Evolutionary conservation across 2,329 filamentous ascomycete genomes (phyloP).

Genomic region (Clonostachys rosea): DNA sequence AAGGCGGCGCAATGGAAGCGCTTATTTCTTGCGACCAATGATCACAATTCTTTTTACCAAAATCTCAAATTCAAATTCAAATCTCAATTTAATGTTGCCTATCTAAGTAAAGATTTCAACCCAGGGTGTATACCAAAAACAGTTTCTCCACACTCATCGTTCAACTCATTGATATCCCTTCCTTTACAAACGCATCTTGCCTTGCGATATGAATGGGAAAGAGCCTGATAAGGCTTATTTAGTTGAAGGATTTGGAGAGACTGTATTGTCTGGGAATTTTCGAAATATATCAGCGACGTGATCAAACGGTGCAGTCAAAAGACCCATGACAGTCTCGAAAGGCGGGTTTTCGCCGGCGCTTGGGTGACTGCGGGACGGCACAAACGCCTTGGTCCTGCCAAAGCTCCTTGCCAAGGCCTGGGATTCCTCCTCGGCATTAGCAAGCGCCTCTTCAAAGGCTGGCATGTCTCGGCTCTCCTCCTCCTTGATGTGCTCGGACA

Average conservation of each 20-base stretch:
- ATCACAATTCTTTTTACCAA: no score
- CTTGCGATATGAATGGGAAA: no score
- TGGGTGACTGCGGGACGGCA: constrained; percentile 46
- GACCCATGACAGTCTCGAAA: constrained; percentile 48
- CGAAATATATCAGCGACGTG: constrained; percentile 48
- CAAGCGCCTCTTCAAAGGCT: constrained; percentile 36
- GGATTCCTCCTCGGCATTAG: constrained; percentile 19
- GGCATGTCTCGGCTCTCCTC: constrained; percentile 46
- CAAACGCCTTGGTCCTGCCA: constrained; percentile 23
- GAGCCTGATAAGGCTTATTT: not conserved
- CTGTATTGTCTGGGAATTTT: constrained; percentile 39
- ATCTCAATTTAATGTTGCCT: no score
- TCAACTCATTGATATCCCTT: no score
- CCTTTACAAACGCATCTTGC: no score
- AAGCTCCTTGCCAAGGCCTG: constrained; percentile 21
- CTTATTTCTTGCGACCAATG: no score
- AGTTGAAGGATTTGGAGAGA: constrained; percentile 5
- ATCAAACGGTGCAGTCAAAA: constrained; percentile 54
- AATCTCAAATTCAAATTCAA: no score
- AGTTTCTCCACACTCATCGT: no score
- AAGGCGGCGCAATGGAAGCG: no score
- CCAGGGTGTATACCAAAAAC: no score
- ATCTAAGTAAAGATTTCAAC: no score
- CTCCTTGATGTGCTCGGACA: constrained; percentile 40
- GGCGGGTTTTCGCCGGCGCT: constrained; percentile 44